These are phyloP conservation scores for Colletotrichum lini DNA, from an alignment of 2,329 filamentous ascomycete genomes.

Conservation along the genomic window DNA sequence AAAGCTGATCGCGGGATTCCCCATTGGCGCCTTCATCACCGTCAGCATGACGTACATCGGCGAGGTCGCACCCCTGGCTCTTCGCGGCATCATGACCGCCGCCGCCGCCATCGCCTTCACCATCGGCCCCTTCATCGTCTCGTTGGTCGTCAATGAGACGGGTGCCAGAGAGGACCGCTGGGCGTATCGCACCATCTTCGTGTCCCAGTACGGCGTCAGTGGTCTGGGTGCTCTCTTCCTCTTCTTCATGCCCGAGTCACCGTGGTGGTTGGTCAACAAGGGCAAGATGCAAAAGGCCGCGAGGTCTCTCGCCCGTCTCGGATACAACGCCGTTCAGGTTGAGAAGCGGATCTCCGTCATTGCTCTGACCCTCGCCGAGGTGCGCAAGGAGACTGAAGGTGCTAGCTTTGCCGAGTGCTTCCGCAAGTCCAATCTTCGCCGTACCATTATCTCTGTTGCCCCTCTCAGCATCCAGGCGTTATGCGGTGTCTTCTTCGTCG, in stretches of 20 bases:
- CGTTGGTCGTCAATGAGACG: slow-evolving; percentile 51
- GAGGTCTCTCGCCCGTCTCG: slow-evolving; percentile 49
- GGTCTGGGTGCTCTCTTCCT: slow-evolving; percentile 28
- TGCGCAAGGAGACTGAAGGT: slow-evolving; percentile 54
- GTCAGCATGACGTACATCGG: slow-evolving; percentile 51
- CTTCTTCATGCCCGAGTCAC: slow-evolving; percentile 57
- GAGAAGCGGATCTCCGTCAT: slow-evolving; percentile 50
- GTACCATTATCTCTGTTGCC: slow-evolving; percentile 56
- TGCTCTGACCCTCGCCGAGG: slow-evolving; percentile 51
- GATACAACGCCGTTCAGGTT: slow-evolving; percentile 47
- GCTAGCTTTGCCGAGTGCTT: slow-evolving; percentile 58
- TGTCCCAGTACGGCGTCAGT: slow-evolving; percentile 40
- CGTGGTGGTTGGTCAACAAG: slow-evolving; percentile 57
- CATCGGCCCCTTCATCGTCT: slow-evolving; percentile 49
- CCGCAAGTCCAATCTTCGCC: slow-evolving; percentile 54
- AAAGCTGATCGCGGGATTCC: slow-evolving; percentile 60
- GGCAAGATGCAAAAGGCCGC: slow-evolving; percentile 44
- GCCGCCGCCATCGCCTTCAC: slow-evolving; percentile 47
- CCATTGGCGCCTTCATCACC: slow-evolving; percentile 48
- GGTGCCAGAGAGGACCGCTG: slow-evolving; percentile 47
- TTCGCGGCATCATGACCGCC: slow-evolving; percentile 49
- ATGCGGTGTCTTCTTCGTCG: slow-evolving; percentile 42
- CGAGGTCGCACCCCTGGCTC: slow-evolving; percentile 49
- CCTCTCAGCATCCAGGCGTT: slow-evolving; percentile 54
- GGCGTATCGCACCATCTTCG: slow-evolving; percentile 49